A percentile compares a stretch with the other conserved stretches of the same genome.
Conservation (phyloP, 345 rosid genomes). For the Eucalyptus erythrocorys region DNA sequence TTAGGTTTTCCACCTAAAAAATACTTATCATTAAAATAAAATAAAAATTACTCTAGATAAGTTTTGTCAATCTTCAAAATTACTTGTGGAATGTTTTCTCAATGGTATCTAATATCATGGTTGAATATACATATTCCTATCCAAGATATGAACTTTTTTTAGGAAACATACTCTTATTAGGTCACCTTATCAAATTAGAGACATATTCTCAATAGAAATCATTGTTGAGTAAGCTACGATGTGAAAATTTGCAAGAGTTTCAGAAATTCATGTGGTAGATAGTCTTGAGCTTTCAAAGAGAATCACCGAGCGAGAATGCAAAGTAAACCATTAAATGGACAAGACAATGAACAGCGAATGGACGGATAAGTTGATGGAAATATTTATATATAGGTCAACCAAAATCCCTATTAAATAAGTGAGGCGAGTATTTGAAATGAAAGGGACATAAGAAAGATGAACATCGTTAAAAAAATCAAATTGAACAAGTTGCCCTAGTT, state of each 20-base stretch:
- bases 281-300: neutral
- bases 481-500: neutral
- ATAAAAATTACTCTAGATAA: too few relatives aligned
- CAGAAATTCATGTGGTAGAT: neutral
- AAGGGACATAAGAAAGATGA: neutral
- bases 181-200: neutral
- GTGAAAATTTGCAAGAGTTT: neutral
- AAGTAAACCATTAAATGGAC: neutral
- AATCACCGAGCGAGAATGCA: neutral
- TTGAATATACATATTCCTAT: too few relatives aligned
- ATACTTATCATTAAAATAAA: too few relatives aligned
- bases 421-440: neutral
- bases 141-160: too few relatives aligned
- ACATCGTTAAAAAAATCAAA: neutral
- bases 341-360: neutral
- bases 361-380: neutral
- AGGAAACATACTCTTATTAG: neutral
- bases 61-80: too few relatives aligned
- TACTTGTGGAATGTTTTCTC: too few relatives aligned
- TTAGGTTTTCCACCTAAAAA: too few relatives aligned
- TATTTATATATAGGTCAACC: neutral
- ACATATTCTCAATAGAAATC: neutral
- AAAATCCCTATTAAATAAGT: neutral
- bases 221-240: neutral
- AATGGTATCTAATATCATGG: too few relatives aligned